phyloP scores from a whole-genome alignment of 495 filamentous ascomycete species.

The Staphylotrichum tortipilum region DNA sequence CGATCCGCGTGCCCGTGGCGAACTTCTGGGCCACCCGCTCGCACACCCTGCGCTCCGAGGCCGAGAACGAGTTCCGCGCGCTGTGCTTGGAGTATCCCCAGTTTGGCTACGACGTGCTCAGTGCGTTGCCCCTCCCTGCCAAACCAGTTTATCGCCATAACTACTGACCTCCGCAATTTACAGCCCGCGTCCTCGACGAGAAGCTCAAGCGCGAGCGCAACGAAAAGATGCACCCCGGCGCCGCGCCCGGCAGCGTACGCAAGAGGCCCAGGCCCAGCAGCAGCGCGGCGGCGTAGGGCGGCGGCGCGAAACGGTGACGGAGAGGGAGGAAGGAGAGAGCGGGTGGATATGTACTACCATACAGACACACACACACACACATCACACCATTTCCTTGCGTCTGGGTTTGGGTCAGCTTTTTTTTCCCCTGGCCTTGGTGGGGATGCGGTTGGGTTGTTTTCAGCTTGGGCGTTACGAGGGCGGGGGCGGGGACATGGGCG shows the following conservation, averaged over 20 bases:
- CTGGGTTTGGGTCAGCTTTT: too few species aligned
- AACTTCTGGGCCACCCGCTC: constrained; percentile 79
- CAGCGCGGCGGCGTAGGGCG: constrained; percentile 8
- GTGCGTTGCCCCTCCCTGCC: constrained; percentile 27
- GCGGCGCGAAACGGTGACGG: neutral
- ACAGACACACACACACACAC: too few species aligned
- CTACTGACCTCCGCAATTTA: neutral
- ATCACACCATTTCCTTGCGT: too few species aligned
- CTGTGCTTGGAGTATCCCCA: constrained; percentile 85
- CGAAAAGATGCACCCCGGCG: constrained; percentile 43
- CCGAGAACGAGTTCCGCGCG: constrained; percentile 67
- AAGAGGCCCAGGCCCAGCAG: constrained; percentile 45
- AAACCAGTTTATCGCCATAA: too few species aligned
- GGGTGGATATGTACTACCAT: too few species aligned
- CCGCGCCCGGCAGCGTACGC: constrained; percentile 36
- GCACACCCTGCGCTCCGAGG: constrained; percentile 73
- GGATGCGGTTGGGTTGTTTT: too few species aligned
- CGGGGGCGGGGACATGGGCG: too few species aligned
- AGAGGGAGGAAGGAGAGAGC: neutral
- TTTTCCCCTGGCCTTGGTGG: too few species aligned
- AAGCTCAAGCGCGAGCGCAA: constrained; percentile 49
- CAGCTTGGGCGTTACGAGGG: too few species aligned
- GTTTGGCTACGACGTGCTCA: constrained; percentile 86
- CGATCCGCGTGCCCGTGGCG: constrained; percentile 76
- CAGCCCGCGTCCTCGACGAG: constrained; percentile 50